Evolutionary conservation across 2,329 filamentous ascomycete species (phyloP), one percentile per base, ranked within the genome.

Genomic region (Diaporthe capsici): DNA sequence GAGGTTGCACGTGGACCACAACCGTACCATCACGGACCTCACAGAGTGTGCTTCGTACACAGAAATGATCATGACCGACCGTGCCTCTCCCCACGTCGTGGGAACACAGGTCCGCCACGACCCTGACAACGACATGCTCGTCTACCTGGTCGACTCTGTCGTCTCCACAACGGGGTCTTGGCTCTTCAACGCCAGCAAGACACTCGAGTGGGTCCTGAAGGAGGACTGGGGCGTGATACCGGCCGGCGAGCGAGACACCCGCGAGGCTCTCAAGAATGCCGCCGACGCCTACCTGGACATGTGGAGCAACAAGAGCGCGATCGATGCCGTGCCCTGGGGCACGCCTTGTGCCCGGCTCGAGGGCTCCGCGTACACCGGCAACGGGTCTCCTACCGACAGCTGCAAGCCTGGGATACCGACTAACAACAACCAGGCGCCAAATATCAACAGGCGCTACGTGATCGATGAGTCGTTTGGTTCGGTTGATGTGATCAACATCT

Each of bases 211-310:
- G 78, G 81, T 80, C 0, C 63, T 76, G 39, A 75, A 78, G 61
- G 82, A 84, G 77, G 80, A 78, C 73, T 84, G 82, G 82, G 65
- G 76, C 3, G 31, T 76, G 7, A 83, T 82, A 75, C 79, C 79
- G 13, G 79, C 80, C 42, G 76, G n/a, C 5, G 60, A 79, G 76
- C 79, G 78, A 3, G 79, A 80, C 75, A 76, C 72, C 17, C 80
- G 82, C 20, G 79, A 79, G 67, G 44, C 73, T 4, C 77, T 84
- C 25, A 77, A 79, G 74, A 47, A 61, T 2, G 81, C 81, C 4
- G 83, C 81, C 0, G 83, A 84, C 76, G 81, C 82, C 12, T 84
- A 83, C 75, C 77, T 84, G 25, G 80, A 82, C 76, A 81, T 83
- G 79, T 84, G 81, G 81, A 80, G 72, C 71, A 81, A 83, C 79